These are phyloP conservation scores for Solanum hybrid DNA, from an alignment of 305 asterid genomes.

Conservation along the genomic window DNA sequence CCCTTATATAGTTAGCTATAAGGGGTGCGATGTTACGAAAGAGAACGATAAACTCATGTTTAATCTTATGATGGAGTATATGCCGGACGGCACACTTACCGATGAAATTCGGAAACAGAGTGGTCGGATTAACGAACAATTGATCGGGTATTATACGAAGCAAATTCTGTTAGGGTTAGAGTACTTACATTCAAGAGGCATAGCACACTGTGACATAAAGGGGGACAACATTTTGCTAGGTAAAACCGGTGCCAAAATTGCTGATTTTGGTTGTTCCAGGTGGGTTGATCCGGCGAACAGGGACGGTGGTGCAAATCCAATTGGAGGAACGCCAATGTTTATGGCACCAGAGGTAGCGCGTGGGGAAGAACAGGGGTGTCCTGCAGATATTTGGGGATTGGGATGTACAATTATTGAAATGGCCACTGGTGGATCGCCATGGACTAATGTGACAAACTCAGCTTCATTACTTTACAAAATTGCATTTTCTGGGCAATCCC, in stretches of 20 bases:
- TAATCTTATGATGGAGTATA: constrained; percentile 55
- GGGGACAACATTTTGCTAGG: constrained; percentile 2
- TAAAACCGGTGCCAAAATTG: constrained; percentile 3
- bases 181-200: constrained; percentile 48
- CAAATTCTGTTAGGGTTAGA: constrained; percentile 49
- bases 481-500: constrained; percentile 25
- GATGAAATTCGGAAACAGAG: constrained; percentile 21
- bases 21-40: constrained; percentile 33
- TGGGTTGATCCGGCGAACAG: background rate
- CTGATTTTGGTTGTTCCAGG: constrained; percentile 8
- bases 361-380: constrained; percentile 41
- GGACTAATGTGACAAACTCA: constrained; percentile 31
- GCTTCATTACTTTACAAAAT: constrained; percentile 35
- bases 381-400: constrained; percentile 7
- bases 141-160: constrained; percentile 23
- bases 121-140: constrained; percentile 29
- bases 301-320: background rate
- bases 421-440: constrained; percentile 47
- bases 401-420: constrained; percentile 13
- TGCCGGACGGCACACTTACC: constrained; percentile 35
- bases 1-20: constrained; percentile 40
- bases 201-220: constrained; percentile 76
- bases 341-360: constrained; percentile 87
- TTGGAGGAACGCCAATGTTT: constrained; percentile 66
- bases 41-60: constrained; percentile 28